Base-by-base conservation (phyloP, 768 basidiomycete genomes). In the Cystofilobasidium bisporidii region DNA sequence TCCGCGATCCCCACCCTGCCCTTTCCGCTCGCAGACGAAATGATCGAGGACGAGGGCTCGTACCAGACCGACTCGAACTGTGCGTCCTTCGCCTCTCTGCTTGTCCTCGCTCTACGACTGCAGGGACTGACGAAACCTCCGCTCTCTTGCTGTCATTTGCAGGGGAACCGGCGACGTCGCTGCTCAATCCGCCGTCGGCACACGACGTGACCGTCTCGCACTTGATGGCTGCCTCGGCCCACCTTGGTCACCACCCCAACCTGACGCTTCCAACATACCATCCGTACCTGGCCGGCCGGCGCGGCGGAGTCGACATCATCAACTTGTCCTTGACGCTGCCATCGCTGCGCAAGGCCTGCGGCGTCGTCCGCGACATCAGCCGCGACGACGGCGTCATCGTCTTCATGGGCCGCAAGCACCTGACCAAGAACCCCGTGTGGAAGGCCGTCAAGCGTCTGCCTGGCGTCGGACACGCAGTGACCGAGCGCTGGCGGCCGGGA, bases 311-410 rank as follows among this genome's bases (percentile, higher is more conserved):
- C 72, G 89, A 90, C 58, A 82, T 97, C 76, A 97, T 98, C 76
- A 91, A 98, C 78, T 83, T 98, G 33, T 92, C 98, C 76, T 87
- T 88, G 72, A 96, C 96, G 0, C 80, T 98, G 6, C 91, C 93
- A 8, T 85, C 91, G 70, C 82, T 99, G 28, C 86, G 92, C 22
- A 87, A 92, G 63, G 91, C 94, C 11, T 88, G 91, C 48, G 86
- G 87, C 73, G 82, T 99, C 63, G 87, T 89, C 43, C 86, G 89
- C 60, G 86, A 87, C 41, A 80, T 97, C 55, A 87, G 89, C 20
- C 82, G 85, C 65, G 82, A 83, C 50, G 89, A 87, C 66, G 96
- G 96, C 36, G 84, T 84, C 68, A 82, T 98, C 69, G 80, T 99
- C 28, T 93, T 98, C 74, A 85, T 98, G 53, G 70, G 65, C 41